Percentiles rank a stretch among this genome's conserved stretches.
Evolutionary conservation across 2,329 filamentous ascomycete species (phyloP).

Genomic region (Macrophomina phaseolina): DNA sequence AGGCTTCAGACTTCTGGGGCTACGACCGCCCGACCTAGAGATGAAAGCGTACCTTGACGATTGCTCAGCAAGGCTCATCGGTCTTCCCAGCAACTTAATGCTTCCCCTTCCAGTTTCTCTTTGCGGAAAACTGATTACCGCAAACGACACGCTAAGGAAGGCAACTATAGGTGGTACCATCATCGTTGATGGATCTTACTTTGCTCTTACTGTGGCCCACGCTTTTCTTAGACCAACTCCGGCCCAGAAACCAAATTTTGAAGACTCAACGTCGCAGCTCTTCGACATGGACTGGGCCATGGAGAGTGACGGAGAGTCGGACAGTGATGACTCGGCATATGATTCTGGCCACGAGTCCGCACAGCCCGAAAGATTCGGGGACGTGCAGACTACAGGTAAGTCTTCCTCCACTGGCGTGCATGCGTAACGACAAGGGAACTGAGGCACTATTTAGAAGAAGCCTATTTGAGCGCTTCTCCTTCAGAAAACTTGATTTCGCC

Average conservation of each 20-base stretch:
- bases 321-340: background rate
- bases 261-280: background rate
- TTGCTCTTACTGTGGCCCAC: conserved; percentile 3
- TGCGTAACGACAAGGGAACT: too few species aligned
- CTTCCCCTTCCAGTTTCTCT: background rate
- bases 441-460: too few species aligned
- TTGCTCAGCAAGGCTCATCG: background rate
- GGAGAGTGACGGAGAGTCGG: background rate
- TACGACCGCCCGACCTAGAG: background rate
- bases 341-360: background rate
- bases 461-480: too few species aligned
- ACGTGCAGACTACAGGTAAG: too few species aligned
- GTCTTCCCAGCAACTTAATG: too few species aligned
- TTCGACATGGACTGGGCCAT: background rate
- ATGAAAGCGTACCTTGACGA: background rate
- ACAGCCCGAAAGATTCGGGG: background rate
- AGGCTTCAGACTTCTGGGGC: background rate
- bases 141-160: background rate
- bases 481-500: background rate
- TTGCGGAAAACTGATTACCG: background rate
- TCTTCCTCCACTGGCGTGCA: too few species aligned
- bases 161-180: conserved; percentile 1
- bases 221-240: background rate
- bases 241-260: background rate
- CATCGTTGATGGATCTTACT: background rate